A percentile compares a stretch with the other conserved stretches of the same genome.
Evolutionary conservation across 1,284 basidiomycete species (phyloP).

Genomic region (Melampsora abietis-canadensis): DNA sequence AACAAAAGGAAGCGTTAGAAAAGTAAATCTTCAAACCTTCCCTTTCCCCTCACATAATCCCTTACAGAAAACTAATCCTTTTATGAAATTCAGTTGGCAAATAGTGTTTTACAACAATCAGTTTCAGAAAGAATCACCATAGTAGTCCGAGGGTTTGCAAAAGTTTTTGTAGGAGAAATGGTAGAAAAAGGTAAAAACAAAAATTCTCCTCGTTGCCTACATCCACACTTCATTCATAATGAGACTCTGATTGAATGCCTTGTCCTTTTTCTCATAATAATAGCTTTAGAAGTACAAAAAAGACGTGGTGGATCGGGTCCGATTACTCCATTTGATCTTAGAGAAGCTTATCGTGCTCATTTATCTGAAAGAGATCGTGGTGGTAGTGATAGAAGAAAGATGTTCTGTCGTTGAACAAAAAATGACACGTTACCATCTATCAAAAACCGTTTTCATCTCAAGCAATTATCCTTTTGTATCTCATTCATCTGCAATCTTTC

Average conservation of each 20-base stretch:
- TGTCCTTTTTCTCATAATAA: constrained; percentile 12
- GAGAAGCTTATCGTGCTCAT: constrained; percentile 79
- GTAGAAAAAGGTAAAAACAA: constrained; percentile 68
- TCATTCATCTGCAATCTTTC: too few relatives aligned
- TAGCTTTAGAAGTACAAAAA: constrained; percentile 73
- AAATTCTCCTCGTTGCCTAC: background rate
- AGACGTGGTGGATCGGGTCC: constrained; percentile 70
- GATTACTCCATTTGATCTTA: constrained; percentile 76
- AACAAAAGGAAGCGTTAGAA: constrained; percentile 75
- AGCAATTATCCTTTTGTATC: too few relatives aligned
- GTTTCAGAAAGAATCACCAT: constrained; percentile 81
- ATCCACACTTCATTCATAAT: background rate
- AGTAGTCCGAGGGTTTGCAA: constrained; percentile 79
- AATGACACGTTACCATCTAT: too few relatives aligned
- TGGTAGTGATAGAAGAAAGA: constrained; percentile 47
- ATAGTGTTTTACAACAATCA: constrained; percentile 71
- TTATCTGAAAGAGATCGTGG: constrained; percentile 66
- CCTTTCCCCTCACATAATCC: too few relatives aligned
- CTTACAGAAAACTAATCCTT: background rate
- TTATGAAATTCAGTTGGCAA: constrained; percentile 64
- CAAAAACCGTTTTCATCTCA: too few relatives aligned
- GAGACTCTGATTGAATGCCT: background rate
- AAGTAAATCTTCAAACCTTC: constrained; percentile 57
- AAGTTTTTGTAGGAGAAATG: constrained; percentile 88
- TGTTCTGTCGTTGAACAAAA: constrained; percentile 34